Evolutionary conservation across 2,329 filamentous ascomycete species (phyloP), one percentile per base, ranked within the genome.

Genomic region (Torrubiellomyces zombiae): DNA sequence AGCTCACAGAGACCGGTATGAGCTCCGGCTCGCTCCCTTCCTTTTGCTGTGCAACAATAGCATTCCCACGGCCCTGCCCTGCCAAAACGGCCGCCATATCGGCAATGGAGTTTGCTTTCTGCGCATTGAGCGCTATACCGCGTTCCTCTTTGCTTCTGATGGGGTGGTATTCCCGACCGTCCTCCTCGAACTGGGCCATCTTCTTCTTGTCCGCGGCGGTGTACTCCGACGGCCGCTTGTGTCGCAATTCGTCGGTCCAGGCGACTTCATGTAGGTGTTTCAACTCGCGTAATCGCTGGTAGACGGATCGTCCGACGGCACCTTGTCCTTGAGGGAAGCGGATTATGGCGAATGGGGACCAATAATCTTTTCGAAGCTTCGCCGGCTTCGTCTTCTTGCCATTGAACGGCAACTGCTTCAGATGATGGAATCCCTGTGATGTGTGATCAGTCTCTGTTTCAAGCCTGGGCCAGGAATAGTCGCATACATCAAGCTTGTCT

Each of bases 331-430:
- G 31, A 21, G 60, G 59, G 42, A 78, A 70, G 39, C 61, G 51
- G 32, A 77, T 64, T 33, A 61, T 49, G 25, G 68, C 69, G 38
- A 76, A 51, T 6, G 67, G 66, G 17, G 53, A 51, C 72, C 74
- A 77, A 49, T 70, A 67, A 51, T 78, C 73, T 47, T 70, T 74
- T 30, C 73, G 68, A 19, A 77, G 52, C 38, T 66, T 67, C 27
- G 61, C 45, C 3, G 70, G 70, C 35, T 67, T 63, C 23, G 66
- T 60, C 49, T 78, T 75, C 45, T 76, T 77, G 48, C 71, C 72
- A 34, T 70, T 69, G 53, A 64, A 77, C 23, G 67, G 63, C 31
- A 77, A 47, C 41, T 73, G 67, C 38, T 60, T 56, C 34, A 71
- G 48, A 23, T 56, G 53, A 30, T 56, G 54, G 36, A 55, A 38